These are phyloP conservation scores for Mycotypha africana DNA, from an alignment of 371 early-diverging fungal species.

Conservation along the genomic window DNA sequence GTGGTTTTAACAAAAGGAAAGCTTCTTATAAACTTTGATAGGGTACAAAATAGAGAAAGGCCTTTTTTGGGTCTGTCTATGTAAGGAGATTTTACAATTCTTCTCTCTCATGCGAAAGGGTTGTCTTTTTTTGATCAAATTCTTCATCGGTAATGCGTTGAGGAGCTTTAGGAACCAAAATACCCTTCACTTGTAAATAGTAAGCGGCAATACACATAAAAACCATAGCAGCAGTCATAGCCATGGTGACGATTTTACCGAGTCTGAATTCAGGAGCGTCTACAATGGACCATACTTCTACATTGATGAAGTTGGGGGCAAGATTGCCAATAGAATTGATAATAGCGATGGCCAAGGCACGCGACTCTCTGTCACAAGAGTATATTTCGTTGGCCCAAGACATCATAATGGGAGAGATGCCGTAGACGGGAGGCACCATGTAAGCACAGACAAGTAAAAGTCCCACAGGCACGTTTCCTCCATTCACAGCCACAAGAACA, in stretches of 20 bases:
- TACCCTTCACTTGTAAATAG: conserved; percentile 16
- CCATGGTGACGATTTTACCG: conserved; percentile 35
- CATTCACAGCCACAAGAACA: conserved; percentile 50
- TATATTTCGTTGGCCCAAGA: conserved; percentile 40
- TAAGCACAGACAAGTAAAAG: conserved; percentile 31
- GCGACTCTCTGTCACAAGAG: conserved; percentile 21
- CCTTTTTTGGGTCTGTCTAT: no score
- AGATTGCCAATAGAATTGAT: conserved; percentile 35
- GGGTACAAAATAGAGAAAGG: no score
- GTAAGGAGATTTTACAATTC: no score
- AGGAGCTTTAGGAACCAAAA: conserved; percentile 27
- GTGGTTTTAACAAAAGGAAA: no score
- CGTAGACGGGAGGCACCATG: conserved; percentile 27
- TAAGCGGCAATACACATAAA: conserved; percentile 16
- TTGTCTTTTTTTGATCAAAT: conserved; percentile 7
- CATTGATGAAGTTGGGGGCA: conserved; percentile 34
- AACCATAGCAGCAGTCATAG: conserved; percentile 25
- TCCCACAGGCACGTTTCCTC: conserved; percentile 22
- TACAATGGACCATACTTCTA: conserved; percentile 21
- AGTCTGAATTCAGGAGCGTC: conserved; percentile 24
- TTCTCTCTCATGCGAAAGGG: no score
- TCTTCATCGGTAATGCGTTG: conserved; percentile 28
- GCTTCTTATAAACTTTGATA: no score
- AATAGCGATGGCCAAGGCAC: conserved; percentile 35
- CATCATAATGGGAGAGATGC: conserved; percentile 33